A percentile compares a stretch with the other conserved stretches of the same genome.
These are phyloP conservation scores for Scutellaria galericulata DNA, from an alignment of 257 asterid genomes.

Conservation along the genomic window DNA sequence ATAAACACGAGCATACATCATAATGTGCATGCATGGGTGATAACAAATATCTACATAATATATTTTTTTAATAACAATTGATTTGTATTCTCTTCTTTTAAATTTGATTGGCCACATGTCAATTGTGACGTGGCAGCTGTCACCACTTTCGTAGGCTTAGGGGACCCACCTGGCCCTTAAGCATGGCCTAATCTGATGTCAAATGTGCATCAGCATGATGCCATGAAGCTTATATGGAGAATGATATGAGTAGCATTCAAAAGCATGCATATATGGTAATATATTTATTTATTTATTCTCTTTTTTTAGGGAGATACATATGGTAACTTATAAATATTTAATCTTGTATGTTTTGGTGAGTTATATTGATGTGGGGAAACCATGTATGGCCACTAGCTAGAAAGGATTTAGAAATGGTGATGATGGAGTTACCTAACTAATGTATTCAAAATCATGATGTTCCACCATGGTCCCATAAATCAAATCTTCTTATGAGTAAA, in stretches of 20 bases:
- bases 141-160: conserved; percentile 8
- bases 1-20: conserved; percentile 18
- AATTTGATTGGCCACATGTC: conserved; percentile 41
- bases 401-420: conserved; percentile 20
- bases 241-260: conserved; percentile 24
- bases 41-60: not conserved
- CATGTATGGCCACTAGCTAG: conserved; percentile 17
- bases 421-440: conserved; percentile 36
- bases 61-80: not conserved
- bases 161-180: conserved; percentile 28
- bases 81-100: conserved; percentile 3
- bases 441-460: conserved; percentile 41
- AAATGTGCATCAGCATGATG: conserved; percentile 49
- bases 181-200: conserved; percentile 47
- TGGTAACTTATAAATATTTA: too few relatives aligned
- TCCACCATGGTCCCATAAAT: conserved; percentile 31
- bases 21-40: conserved; percentile 34
- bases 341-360: conserved; percentile 17
- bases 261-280: conserved; percentile 20
- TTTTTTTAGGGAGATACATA: too few relatives aligned
- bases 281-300: too few relatives aligned
- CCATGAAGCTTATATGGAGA: conserved; percentile 11
- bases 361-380: not conserved
- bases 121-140: conserved; percentile 30
- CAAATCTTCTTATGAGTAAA: conserved; percentile 1